Base-by-base conservation (phyloP, 352 stramenopile genomes). In the Phytophthora hybrid region DNA sequence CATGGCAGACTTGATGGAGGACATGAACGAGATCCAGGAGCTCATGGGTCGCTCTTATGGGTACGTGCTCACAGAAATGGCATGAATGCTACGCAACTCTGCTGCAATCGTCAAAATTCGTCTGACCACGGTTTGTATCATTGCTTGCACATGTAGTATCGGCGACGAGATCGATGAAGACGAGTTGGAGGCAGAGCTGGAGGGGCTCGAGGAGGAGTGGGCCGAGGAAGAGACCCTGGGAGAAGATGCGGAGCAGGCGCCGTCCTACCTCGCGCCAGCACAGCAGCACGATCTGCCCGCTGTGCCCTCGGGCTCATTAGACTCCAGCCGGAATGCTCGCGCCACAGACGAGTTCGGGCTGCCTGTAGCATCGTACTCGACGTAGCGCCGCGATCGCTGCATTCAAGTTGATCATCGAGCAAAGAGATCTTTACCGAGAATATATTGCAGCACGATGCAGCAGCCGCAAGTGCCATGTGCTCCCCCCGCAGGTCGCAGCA, bases 1-100 rank as follows among this genome's bases (percentile, higher is more conserved):
- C 70, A 97, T 99, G 90, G 96, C 96, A 2, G 94, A 99, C 34
- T 81, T 99, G 59, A 97, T 99, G 87, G 94, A 99, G 73, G 97
- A 99, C 68, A 98, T 99, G 87, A 98, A 98, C 71, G 97, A 99
- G 77, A 99, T 99, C 67, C 98, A 99, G 69, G 97, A 99, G 68
- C 93, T 97, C 49, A 91, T 99, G 78, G 96, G 95, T 9, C 90
- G 94, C 51, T 99, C 97, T 37, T 99, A 99, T 76, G 93, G 89
- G 89, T 95, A 82, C 59, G 78, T 60, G 16, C n/a, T 51, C 13
- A 14, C 14, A 19, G 52, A 37, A 29, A 54, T 54, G 4, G 18
- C 44, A 52, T 9, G 41, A 14, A 49, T 49, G 18, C 16, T 6
- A 49, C 18, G 44, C 44, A n/a, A 51, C 21, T 21, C 18, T 21